Evolutionary conservation across 78 protist species (phyloP), one percentile per base, ranked within the genome.

Genomic region (Dictyostelium purpureum): DNA sequence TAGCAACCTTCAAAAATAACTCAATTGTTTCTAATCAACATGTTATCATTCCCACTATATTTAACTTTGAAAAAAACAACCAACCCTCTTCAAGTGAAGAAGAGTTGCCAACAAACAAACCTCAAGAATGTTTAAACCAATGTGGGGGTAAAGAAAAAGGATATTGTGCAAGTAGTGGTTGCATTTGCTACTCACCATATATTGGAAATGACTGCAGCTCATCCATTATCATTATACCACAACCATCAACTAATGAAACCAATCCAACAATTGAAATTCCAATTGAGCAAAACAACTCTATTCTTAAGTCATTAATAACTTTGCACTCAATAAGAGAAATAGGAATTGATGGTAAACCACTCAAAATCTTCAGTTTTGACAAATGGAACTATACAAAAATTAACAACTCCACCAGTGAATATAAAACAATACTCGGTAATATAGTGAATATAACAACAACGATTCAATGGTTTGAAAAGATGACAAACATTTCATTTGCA

Each of bases 161-260:
- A 19, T 6, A 24, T 28, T 73, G 79, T 18, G 33, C 47, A 31
- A 6, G 38, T 4, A 47, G 7, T 51, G 79, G 79, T 28, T 73
- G 79, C 49, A n/a, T 31, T 21, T 73, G 79, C 49, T 49, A 28
- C 21, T 49, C 63, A 12, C 79, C 79, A 49, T 73, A 35, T 11
- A 49, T 49, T 49, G 79, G 77, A 0, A 6, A 31, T 66, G 31
- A 26, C 1, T 43, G 35, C 16, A 7, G 47, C 18, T 73, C 63
- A n/a, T 42, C 3, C 2, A 9, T 38, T 6, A 4, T 47, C 11
- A 73, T 52, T 18, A 6, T 49, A 2, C 26, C 51, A 18, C 54
- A 47, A 31, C 79, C 79, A 31, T 28, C n/a, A 18, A 51, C 49
- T 10, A 73, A 73, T 26, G 0, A 59, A 47, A 49, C 79, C 6